Base-by-base conservation (phyloP, 495 filamentous ascomycete species). In the Lichenothelia convexa region DNA sequence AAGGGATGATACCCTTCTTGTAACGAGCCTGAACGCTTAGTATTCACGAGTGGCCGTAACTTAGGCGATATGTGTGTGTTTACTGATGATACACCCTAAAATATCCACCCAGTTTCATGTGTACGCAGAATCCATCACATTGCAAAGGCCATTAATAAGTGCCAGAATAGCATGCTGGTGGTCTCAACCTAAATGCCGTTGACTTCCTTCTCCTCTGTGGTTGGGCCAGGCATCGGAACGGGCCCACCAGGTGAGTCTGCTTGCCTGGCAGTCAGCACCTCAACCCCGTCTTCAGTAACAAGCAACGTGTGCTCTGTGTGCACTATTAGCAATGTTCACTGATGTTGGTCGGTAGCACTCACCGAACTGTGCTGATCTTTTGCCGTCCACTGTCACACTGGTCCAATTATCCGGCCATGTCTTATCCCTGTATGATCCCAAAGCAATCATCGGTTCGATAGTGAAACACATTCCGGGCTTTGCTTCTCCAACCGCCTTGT, bases 221-320 rank as follows among this genome's bases (percentile, higher is more conserved):
- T 33, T 5, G 12, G 18, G 33, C 18, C 29, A 1, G 68, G 83
- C 65, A 87, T 80, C 2, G 73, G 62, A 21, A 92, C 57, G 15
- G 80, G 68, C 0, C 89, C 89, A 30, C 89, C 89, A 0, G 89
- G 89, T 4, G 85, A 93, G 50, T 77, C 70, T 16, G 71, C 63
- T 29, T 72, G 56, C 44, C 89, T 69, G 20, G 87, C 89, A 1
- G 89, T 99, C 47, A 99, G 57, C 26, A 95, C 66, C 61, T 99
- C 89, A 11, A 93, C 84, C 1, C 89, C 89, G 36, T 80, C 76
- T 50, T 89, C 86, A 0, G 89, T 99, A 1, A 95, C 87, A 2
- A 99, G 58, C 23, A 93, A 67, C 0, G 89, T 99, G 54, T 99
- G 89, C 51, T 99, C 85, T 78, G 40, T 16, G 26, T 29, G 15